Percentiles rank a stretch among this genome's conserved stretches.
Conservation (phyloP, 768 basidiomycete genomes). For the Xerocomellus amylosporus region DNA sequence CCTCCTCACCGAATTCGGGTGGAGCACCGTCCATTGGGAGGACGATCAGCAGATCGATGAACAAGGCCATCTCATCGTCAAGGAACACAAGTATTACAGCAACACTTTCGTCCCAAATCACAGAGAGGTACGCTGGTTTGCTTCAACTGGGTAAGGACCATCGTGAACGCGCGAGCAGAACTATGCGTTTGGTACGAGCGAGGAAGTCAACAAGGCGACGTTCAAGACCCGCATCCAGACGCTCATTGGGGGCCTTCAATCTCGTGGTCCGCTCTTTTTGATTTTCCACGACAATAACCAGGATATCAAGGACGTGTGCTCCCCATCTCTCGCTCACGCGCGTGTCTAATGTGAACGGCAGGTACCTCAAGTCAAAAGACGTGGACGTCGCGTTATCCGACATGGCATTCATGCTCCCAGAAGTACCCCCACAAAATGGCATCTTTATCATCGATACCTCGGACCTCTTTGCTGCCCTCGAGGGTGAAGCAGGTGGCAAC, state of each 20-base stretch:
- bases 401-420: conserved; percentile 57
- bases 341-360: conserved; percentile 24
- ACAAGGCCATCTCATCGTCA: conserved; percentile 59
- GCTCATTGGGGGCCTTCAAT: conserved; percentile 40
- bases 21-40: conserved; percentile 57
- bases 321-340: not conserved
- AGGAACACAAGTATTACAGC: conserved; percentile 53
- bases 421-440: conserved; percentile 47
- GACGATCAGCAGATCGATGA: conserved; percentile 47
- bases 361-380: conserved; percentile 50
- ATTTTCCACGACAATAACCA: conserved; percentile 78
- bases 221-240: conserved; percentile 53
- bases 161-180: conserved; percentile 37
- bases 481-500: conserved; percentile 55
- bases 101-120: conserved; percentile 69
- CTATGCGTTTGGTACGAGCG: conserved; percentile 65
- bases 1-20: conserved; percentile 82
- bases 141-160: not conserved
- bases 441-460: conserved; percentile 71
- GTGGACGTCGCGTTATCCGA: conserved; percentile 54
- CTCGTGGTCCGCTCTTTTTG: conserved; percentile 63
- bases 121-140: conserved; percentile 43
- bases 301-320: conserved; percentile 62
- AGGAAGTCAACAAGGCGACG: conserved; percentile 45
- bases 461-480: conserved; percentile 70